Evolutionary conservation across 2,329 filamentous ascomycete species (phyloP).

Genomic region (Mycogone perniciosa): DNA sequence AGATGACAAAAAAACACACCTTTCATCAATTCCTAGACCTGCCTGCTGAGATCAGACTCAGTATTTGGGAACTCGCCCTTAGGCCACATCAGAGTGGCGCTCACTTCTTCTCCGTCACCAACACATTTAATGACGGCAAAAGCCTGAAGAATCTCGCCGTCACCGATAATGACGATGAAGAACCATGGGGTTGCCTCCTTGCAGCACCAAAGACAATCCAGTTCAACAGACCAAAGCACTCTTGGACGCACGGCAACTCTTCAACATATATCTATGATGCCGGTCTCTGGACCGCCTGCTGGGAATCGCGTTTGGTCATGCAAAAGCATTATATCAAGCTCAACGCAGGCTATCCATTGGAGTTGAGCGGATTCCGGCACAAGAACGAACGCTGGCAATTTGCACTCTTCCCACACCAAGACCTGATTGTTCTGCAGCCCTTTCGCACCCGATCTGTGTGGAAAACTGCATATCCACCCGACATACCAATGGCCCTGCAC

Average conservation of each 20-base stretch:
- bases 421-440: neutral
- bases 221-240: neutral
- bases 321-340: conserved; percentile 1
- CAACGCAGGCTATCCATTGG: neutral
- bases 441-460: neutral
- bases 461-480: neutral
- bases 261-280: conserved; percentile 11
- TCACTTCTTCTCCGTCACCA: neutral
- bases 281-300: conserved; percentile 11
- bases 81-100: too few relatives aligned
- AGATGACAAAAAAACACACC: too few relatives aligned
- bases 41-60: too few relatives aligned
- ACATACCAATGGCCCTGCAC: neutral
- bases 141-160: neutral
- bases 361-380: neutral
- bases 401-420: neutral
- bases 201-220: neutral
- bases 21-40: too few relatives aligned
- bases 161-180: neutral
- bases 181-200: neutral
- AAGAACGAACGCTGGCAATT: neutral
- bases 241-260: conserved; percentile 1
- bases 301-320: conserved; percentile 8
- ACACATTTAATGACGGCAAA: neutral
- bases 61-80: too few relatives aligned